Evolutionary conservation across 2,329 filamentous ascomycete species (phyloP).

Genomic region (Pseudopyrenochaeta lycopersici): DNA sequence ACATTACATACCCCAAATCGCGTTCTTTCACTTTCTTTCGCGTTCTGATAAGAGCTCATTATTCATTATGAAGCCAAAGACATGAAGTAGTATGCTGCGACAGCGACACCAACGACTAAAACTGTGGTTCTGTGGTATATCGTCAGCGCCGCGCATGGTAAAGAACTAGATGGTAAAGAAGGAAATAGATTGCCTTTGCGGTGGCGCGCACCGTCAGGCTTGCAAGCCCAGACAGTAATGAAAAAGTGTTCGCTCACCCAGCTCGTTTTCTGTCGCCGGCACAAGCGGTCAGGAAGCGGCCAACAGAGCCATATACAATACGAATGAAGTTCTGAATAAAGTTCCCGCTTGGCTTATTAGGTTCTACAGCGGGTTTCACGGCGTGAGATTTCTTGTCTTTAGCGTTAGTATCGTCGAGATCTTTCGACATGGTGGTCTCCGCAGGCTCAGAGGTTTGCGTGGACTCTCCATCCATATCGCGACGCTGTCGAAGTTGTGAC

Average conservation of each 20-base stretch:
- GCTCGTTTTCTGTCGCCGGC: constrained; percentile 30
- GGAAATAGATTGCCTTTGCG: background rate
- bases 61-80: too few species aligned
- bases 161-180: background rate
- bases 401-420: background rate
- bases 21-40: too few species aligned
- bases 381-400: constrained; percentile 3
- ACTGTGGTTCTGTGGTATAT: constrained; percentile 8
- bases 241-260: constrained; percentile 27
- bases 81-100: constrained; percentile 18
- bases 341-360: constrained; percentile 11
- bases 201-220: background rate
- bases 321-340: constrained; percentile 16
- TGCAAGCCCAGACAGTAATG: background rate
- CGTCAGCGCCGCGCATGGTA: constrained; percentile 5
- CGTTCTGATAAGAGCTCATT: too few species aligned
- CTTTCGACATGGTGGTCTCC: background rate
- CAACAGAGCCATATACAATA: constrained; percentile 16
- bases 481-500: constrained; percentile 24
- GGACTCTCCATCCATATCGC: constrained; percentile 9
- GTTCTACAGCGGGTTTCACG: constrained; percentile 1
- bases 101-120: constrained; percentile 12
- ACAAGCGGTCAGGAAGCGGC: constrained; percentile 23
- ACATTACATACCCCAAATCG: background rate
- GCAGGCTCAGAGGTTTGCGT: constrained; percentile 2